phyloP scores from a whole-genome alignment of 2,329 filamentous ascomycete species.

The Fusarium nurragi region DNA sequence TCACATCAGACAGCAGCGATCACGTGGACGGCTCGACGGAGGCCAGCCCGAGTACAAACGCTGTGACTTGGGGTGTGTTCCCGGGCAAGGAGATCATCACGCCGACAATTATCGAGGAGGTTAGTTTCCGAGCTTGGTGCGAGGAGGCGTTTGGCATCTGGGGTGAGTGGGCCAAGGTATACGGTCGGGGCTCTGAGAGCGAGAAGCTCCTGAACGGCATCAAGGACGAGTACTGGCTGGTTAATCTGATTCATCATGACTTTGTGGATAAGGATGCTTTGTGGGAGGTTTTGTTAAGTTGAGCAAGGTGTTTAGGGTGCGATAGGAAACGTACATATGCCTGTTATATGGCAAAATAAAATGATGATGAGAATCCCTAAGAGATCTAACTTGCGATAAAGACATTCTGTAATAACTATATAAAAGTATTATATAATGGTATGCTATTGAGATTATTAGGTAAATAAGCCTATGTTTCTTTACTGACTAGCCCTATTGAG shows the following conservation, averaged over 20 bases:
- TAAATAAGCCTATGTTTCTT: neutral
- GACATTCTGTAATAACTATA: neutral
- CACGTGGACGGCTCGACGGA: conserved; percentile 43
- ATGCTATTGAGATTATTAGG: too few species aligned
- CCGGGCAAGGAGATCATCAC: conserved; percentile 95
- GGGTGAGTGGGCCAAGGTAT: conserved; percentile 91
- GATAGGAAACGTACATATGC: conserved; percentile 47
- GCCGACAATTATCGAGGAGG: conserved; percentile 95
- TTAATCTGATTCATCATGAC: conserved; percentile 88
- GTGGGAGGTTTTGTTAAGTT: conserved; percentile 71
- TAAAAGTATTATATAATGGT: neutral
- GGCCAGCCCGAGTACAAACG: conserved; percentile 74
- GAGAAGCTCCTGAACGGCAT: conserved; percentile 75
- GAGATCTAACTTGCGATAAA: neutral
- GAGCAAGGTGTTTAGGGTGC: conserved; percentile 20
- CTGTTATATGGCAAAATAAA: conserved; percentile 6
- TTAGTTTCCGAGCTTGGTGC: conserved; percentile 91
- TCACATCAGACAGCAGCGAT: conserved; percentile 69
- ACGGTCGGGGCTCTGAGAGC: conserved; percentile 76
- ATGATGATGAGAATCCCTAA: conserved; percentile 2
- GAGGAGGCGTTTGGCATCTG: conserved; percentile 98
- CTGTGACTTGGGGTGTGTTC: conserved; percentile 97
- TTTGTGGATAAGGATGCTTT: conserved; percentile 76
- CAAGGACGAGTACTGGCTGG: conserved; percentile 81
- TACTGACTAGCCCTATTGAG: neutral